A percentile compares a stretch with the other conserved stretches of the same genome.
These are phyloP conservation scores for Polyporus tsugae DNA, from an alignment of 1,284 basidiomycete genomes.

Conservation along the genomic window DNA sequence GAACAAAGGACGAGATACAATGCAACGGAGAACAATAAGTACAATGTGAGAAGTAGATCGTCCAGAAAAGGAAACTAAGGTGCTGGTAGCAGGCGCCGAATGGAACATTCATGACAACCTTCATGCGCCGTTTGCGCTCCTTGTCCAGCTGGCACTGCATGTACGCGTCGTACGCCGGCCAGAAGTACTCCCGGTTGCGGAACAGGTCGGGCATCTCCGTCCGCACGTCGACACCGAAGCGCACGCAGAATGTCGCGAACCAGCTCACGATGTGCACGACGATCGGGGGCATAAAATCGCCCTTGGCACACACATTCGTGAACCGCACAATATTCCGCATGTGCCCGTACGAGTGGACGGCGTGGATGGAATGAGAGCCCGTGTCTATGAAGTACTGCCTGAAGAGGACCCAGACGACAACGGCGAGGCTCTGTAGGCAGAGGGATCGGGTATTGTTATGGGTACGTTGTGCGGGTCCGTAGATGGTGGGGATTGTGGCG, in stretches of 20 bases:
- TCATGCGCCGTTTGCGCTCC: neutral
- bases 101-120: neutral
- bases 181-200: neutral
- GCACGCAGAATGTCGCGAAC: constrained; percentile 1
- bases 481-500: too few relatives aligned
- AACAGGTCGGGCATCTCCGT: neutral
- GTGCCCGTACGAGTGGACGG: neutral
- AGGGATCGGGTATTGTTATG: too few relatives aligned
- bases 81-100: too few relatives aligned
- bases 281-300: constrained; percentile 3
- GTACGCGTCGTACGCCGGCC: neutral
- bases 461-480: too few relatives aligned
- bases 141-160: neutral
- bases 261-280: constrained; percentile 10
- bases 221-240: constrained; percentile 6
- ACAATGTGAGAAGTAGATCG: too few relatives aligned
- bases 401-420: too few relatives aligned
- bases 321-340: neutral
- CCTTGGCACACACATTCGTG: neutral
- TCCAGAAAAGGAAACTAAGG: too few relatives aligned
- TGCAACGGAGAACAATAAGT: too few relatives aligned
- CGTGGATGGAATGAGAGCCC: neutral
- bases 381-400: too few relatives aligned
- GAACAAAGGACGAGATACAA: too few relatives aligned
- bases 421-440: too few relatives aligned